Evolutionary conservation across 108 stramenopile genomes (phyloP).

Genomic region (Cyclotella sp.): DNA sequence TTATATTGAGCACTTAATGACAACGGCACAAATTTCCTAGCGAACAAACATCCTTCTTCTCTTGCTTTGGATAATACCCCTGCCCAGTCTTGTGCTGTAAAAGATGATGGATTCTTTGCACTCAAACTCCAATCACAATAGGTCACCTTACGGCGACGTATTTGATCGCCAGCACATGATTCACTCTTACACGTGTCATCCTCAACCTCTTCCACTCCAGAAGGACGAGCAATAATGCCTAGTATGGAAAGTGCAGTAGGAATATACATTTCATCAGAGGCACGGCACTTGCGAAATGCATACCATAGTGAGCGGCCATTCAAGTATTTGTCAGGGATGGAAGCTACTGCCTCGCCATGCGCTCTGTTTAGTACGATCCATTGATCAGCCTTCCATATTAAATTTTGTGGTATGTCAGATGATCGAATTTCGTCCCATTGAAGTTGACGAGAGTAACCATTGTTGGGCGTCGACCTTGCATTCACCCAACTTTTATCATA

Average conservation of each 20-base stretch:
- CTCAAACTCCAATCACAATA: slow-evolving; percentile 86
- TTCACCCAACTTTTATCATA: slow-evolving; percentile 74
- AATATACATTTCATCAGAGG: slow-evolving; percentile 90
- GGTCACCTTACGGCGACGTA: slow-evolving; percentile 64
- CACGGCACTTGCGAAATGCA: slow-evolving; percentile 70
- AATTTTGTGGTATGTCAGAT: slow-evolving; percentile 58
- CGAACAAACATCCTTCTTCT: slow-evolving; percentile 79
- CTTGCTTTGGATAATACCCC: slow-evolving; percentile 67
- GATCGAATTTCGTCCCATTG: slow-evolving; percentile 83
- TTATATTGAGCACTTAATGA: slow-evolving; percentile 10
- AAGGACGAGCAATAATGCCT: slow-evolving; percentile 50
- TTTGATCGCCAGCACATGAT: slow-evolving; percentile 40
- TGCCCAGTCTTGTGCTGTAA: slow-evolving; percentile 61
- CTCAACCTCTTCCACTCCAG: slow-evolving; percentile 20
- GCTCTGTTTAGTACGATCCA: slow-evolving; percentile 74
- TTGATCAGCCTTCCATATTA: slow-evolving; percentile 92
- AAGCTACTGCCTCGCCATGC: slow-evolving; percentile 67
- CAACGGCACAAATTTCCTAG: slow-evolving; percentile 73
- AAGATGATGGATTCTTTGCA: slow-evolving; percentile 82
- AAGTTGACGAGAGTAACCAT: slow-evolving; percentile 80
- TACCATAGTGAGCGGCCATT: slow-evolving; percentile 73
- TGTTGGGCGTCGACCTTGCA: slow-evolving; percentile 73
- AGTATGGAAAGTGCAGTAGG: slow-evolving; percentile 77
- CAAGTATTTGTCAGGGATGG: slow-evolving; percentile 47
- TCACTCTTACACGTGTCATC: slow-evolving; percentile 18